phyloP scores from a whole-genome alignment of 1,284 basidiomycete species.

The Athelia psychrophila region DNA sequence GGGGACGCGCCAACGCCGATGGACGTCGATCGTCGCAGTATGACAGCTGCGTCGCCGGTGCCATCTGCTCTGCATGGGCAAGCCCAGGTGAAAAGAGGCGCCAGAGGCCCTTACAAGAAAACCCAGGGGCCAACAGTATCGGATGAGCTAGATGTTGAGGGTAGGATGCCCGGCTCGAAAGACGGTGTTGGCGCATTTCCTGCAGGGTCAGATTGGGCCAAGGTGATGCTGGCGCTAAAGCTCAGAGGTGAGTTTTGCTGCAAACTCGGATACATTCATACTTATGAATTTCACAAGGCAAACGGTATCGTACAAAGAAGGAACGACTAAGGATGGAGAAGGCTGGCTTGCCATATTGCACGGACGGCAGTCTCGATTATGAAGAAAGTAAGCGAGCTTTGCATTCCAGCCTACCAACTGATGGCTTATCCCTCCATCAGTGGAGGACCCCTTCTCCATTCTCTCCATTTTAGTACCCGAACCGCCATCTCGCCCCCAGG shows the following conservation, averaged over 20 bases:
- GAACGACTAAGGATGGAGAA: constrained; percentile 71
- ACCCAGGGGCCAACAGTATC: constrained; percentile 32
- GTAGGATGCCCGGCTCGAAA: constrained; percentile 68
- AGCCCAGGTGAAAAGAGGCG: constrained; percentile 29
- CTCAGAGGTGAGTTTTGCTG: constrained; percentile 52
- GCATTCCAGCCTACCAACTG: constrained; percentile 7
- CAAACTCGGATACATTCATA: constrained; percentile 1
- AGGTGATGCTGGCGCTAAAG: constrained; percentile 67
- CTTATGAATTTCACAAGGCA: constrained; percentile 43
- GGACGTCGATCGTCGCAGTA: constrained; percentile 30
- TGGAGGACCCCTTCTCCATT: constrained; percentile 75
- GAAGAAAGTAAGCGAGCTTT: constrained; percentile 50
- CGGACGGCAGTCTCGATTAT: constrained; percentile 76
- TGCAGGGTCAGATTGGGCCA: constrained; percentile 62
- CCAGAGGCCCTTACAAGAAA: constrained; percentile 49
- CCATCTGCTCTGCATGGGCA: constrained; percentile 27
- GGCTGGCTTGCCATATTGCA: constrained; percentile 60
- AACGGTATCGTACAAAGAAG: constrained; percentile 75
- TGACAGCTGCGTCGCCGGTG: constrained; percentile 30
- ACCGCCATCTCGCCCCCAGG: constrained; percentile 44
- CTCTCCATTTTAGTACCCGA: constrained; percentile 63
- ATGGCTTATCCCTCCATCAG: constrained; percentile 31
- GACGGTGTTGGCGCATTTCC: constrained; percentile 73
- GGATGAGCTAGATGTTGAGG: constrained; percentile 63
- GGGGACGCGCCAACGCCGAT: constrained; percentile 30